These are phyloP conservation scores for Fragaria vesca DNA, from an alignment of 306 rosid species.

Conservation along the genomic window DNA sequence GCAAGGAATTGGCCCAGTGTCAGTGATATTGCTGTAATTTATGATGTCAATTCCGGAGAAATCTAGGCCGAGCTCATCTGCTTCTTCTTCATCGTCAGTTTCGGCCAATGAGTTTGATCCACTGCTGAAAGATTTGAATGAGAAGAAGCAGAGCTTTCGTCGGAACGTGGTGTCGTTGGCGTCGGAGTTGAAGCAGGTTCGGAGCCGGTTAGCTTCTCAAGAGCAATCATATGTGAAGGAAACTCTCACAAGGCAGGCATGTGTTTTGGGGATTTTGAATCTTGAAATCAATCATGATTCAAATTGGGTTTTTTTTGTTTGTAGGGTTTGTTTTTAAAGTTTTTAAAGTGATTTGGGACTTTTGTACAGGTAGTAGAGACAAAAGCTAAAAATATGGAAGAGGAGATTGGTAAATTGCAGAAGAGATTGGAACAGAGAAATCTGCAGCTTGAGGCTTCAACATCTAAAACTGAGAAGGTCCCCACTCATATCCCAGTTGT, in stretches of 20 bases:
- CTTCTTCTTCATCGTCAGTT: slow-evolving; percentile 20
- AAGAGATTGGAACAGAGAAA: slow-evolving; percentile 65
- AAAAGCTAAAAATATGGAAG: slow-evolving; percentile 78
- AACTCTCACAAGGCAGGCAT: slow-evolving; percentile 74
- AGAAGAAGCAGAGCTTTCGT: slow-evolving; percentile 82
- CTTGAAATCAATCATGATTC: slow-evolving; percentile 29
- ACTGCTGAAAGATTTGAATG: slow-evolving; percentile 72
- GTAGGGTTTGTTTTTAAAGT: slow-evolving; percentile 42
- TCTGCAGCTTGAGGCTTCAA: slow-evolving; percentile 65
- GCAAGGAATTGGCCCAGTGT: slow-evolving; percentile 11
- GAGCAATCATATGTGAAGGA: slow-evolving; percentile 76
- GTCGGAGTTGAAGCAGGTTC: slow-evolving; percentile 80
- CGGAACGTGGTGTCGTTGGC: slow-evolving; percentile 90
- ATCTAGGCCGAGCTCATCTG: slow-evolving; percentile 28
- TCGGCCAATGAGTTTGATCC: slow-evolving; percentile 66
- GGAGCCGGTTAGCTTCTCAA: slow-evolving; percentile 71
- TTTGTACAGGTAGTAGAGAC: slow-evolving; percentile 75
- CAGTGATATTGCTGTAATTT: slow-evolving; percentile 7
- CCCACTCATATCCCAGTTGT: slow-evolving; percentile 19
- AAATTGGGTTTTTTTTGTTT: slow-evolving; percentile 30
- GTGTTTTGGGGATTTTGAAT: slow-evolving; percentile 22
- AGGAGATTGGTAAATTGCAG: slow-evolving; percentile 60
- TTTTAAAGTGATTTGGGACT: slow-evolving; percentile 15
- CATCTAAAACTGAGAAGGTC: slow-evolving; percentile 74
- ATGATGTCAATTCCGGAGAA: slow-evolving; percentile 61